Percentiles rank a stretch among this genome's conserved stretches.
Evolutionary conservation across 192 early-diverging fungal genomes (phyloP).

Genomic region (Chytriomyces sp.): DNA sequence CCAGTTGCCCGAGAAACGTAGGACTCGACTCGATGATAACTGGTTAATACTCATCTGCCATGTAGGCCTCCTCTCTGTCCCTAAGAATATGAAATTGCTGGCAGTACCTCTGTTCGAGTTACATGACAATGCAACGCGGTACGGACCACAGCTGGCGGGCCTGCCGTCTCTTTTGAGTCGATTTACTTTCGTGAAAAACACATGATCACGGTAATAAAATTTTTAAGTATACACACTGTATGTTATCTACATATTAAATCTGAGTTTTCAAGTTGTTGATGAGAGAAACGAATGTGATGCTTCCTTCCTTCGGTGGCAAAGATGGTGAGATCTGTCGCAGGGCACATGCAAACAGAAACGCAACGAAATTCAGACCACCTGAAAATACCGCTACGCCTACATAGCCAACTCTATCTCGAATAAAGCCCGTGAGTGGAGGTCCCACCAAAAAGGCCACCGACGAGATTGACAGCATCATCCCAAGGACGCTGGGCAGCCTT

Average conservation of each 20-base stretch:
- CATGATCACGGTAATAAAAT: too few species aligned
- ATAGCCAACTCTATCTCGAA: neutral
- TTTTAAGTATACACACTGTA: too few species aligned
- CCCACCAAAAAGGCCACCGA: constrained; percentile 13
- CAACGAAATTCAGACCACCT: neutral
- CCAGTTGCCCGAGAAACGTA: constrained; percentile 72
- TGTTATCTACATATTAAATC: too few species aligned
- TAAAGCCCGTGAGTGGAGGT: constrained; percentile 9
- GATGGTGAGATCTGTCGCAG: too few species aligned
- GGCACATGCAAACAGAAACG: neutral
- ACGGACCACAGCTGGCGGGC: constrained; percentile 69
- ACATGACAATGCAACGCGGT: constrained; percentile 75
- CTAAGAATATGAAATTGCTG: constrained; percentile 76
- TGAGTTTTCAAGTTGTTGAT: too few species aligned
- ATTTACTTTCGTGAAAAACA: constrained; percentile 43
- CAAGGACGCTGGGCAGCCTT: constrained; percentile 12
- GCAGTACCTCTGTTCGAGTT: constrained; percentile 81
- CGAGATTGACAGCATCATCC: constrained; percentile 16
- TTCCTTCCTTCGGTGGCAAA: too few species aligned
- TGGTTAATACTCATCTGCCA: neutral
- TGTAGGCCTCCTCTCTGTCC: constrained; percentile 68
- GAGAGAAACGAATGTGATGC: too few species aligned
- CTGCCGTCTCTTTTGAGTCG: constrained; percentile 65
- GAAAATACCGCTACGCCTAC: neutral
- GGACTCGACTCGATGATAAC: neutral